Evolutionary conservation across 2,329 filamentous ascomycete species (phyloP), one percentile per base, ranked within the genome.

Genomic region (Madurella fahalii): DNA sequence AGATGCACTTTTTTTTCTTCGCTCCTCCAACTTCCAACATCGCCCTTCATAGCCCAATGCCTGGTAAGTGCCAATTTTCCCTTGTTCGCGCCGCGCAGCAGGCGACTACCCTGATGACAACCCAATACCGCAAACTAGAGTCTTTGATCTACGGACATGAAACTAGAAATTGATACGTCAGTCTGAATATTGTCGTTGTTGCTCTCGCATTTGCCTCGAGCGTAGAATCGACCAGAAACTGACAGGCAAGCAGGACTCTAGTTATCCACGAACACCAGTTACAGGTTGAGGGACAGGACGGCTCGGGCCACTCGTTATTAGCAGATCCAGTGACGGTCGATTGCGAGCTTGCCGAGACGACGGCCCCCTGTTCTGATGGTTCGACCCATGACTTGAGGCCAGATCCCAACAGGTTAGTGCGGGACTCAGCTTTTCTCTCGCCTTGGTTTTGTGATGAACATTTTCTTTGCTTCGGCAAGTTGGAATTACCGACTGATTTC

Each of bases 401-500:
- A 70, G 73, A 47, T 37, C 31, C 34, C 51, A 43, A 40, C 16
- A 49, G 63, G 65, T 67, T 61, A 52, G 64, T 67, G 52, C 46
- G 1, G 17, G 4, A 20, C 20, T 40, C 9, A 15, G 5, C 12
- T 32, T 53, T 34, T 41, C 16, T 9, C 5, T 54, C 37, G 9
- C 50, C 34, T 47, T 17, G 34, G 30, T 56, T 56, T 54, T 61
- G 74, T 83, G 82, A 86, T 90, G 86, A 87, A 80, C 79, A 76
- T 82, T 15, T 82, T 84, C 70, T 76, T 79, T 80, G 77, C 75
- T 78, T 79, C 75, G 79, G 80, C 82, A 81, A 82, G 89, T 90
- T 92, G 89, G 89, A 93, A 94, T 95, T 95, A 95, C 90, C 90
- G 90, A 85, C 90, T 84, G 88, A 95, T 81, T 79, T 77, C 75